These are phyloP conservation scores for Podaxis mareebaensis DNA, from an alignment of 768 basidiomycete genomes.

Conservation along the genomic window DNA sequence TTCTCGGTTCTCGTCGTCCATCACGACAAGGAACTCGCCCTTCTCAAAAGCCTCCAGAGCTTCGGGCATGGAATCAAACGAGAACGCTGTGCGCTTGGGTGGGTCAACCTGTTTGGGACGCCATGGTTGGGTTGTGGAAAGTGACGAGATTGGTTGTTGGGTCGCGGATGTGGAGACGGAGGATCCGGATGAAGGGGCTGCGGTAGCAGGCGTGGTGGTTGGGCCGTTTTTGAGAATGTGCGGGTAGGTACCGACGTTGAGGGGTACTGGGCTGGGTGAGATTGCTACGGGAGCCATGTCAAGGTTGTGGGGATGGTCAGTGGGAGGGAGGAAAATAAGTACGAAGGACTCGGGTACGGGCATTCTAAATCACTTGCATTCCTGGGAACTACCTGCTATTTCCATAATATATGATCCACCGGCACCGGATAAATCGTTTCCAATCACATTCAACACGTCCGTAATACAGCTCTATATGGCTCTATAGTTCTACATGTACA, in stretches of 20 bases:
- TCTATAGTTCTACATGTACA: slow-evolving; percentile 8
- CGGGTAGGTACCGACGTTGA: slow-evolving; percentile 1
- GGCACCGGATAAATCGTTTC: neutral
- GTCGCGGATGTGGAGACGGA: slow-evolving; percentile 20
- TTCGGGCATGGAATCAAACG: slow-evolving; percentile 80
- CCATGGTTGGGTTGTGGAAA: slow-evolving; percentile 26
- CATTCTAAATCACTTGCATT: slow-evolving; percentile 1
- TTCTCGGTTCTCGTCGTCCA: slow-evolving; percentile 95
- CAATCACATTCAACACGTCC: neutral
- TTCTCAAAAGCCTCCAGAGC: slow-evolving; percentile 73
- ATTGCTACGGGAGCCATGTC: slow-evolving; percentile 34
- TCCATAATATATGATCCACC: slow-evolving; percentile 4
- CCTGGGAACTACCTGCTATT: slow-evolving; percentile 22
- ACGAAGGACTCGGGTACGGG: slow-evolving; percentile 16
- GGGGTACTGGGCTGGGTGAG: slow-evolving; percentile 13
- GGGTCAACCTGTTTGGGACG: slow-evolving; percentile 34
- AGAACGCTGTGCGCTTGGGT: slow-evolving; percentile 43
- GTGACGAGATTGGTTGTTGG: slow-evolving; percentile 8
- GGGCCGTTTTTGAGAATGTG: slow-evolving; percentile 13
- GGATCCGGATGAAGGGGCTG: slow-evolving; percentile 15
- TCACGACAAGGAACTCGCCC: slow-evolving; percentile 94
- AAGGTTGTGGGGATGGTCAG: slow-evolving; percentile 5
- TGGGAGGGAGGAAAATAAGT: slow-evolving; percentile 19
- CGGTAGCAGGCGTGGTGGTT: slow-evolving; percentile 18
- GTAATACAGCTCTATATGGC: neutral